phyloP scores from a whole-genome alignment of 306 rosid species.

The Gastrolobium villosum region DNA sequence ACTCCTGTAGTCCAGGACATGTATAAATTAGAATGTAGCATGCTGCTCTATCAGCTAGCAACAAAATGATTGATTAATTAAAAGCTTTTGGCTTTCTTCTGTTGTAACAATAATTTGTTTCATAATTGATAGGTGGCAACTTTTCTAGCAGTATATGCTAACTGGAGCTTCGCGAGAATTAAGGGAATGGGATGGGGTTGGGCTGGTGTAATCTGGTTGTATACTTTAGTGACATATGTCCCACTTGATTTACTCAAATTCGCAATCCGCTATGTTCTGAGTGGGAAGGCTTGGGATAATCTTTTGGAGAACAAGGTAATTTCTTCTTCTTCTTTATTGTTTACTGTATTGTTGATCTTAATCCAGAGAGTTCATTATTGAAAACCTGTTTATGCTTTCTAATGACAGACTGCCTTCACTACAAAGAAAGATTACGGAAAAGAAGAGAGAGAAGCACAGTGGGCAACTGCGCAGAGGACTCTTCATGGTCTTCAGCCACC shows the following conservation, averaged over 20 bases:
- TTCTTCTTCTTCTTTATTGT: background rate
- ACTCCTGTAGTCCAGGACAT: background rate
- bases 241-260: conserved; percentile 94
- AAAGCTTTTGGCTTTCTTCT: conserved; percentile 33
- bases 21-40: conserved; percentile 14
- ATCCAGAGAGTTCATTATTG: conserved; percentile 33
- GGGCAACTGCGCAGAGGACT: conserved; percentile 99
- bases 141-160: conserved; percentile 86
- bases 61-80: conserved; percentile 13
- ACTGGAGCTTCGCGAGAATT: conserved; percentile 84
- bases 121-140: conserved; percentile 81
- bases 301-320: conserved; percentile 96
- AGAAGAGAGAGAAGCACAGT: conserved; percentile 99
- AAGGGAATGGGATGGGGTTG: conserved; percentile 97
- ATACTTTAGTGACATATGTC: conserved; percentile 81
- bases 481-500: conserved; percentile 99
- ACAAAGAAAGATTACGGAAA: conserved; percentile 98
- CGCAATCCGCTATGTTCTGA: conserved; percentile 79
- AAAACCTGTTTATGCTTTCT: conserved; percentile 26
- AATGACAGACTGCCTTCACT: conserved; percentile 92
- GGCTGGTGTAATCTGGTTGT: conserved; percentile 98
- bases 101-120: conserved; percentile 16
- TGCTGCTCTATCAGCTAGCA: conserved; percentile 8
- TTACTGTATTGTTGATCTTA: conserved; percentile 16
- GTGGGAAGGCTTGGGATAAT: conserved; percentile 97